Percentiles rank a stretch among this genome's conserved stretches.
phyloP scores from a whole-genome alignment of 2,329 filamentous ascomycete genomes.

The Paecilomyces variotii region DNA sequence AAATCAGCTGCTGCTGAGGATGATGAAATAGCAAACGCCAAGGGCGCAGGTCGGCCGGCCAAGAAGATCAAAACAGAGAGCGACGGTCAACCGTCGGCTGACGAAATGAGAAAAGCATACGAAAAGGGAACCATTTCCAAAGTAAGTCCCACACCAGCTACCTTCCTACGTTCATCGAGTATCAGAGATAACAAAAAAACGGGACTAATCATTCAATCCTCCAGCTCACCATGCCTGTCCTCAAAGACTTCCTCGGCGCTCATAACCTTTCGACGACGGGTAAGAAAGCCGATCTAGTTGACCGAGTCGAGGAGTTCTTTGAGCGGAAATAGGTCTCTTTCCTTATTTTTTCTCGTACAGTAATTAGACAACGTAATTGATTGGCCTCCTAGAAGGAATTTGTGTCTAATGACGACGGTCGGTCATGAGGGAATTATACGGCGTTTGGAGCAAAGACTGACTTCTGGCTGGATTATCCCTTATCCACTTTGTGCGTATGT shows the following conservation, averaged over 20 bases:
- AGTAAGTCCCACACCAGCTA: conserved; percentile 13
- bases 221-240: conserved; percentile 37
- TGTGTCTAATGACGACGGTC: not conserved
- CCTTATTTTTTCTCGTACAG: too few species aligned
- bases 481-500: not conserved
- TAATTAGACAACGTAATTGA: too few species aligned
- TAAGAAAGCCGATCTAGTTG: conserved; percentile 46
- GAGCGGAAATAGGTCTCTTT: conserved; percentile 30
- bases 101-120: conserved; percentile 33
- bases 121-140: conserved; percentile 38
- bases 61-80: conserved; percentile 42
- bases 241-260: conserved; percentile 40
- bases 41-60: conserved; percentile 14
- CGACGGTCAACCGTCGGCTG: conserved; percentile 18
- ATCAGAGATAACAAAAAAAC: conserved; percentile 1
- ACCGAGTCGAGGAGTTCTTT: conserved; percentile 41
- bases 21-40: conserved; percentile 16
- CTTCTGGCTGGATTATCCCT: not conserved
- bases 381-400: not conserved
- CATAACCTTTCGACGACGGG: conserved; percentile 36
- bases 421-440: not conserved
- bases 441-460: not conserved
- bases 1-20: conserved; percentile 16
- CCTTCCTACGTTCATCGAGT: not conserved
- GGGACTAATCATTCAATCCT: not conserved